Evolutionary conservation across 1,284 basidiomycete genomes (phyloP), one percentile per base, ranked within the genome.

Genomic region (Marasmius tenuissimus): DNA sequence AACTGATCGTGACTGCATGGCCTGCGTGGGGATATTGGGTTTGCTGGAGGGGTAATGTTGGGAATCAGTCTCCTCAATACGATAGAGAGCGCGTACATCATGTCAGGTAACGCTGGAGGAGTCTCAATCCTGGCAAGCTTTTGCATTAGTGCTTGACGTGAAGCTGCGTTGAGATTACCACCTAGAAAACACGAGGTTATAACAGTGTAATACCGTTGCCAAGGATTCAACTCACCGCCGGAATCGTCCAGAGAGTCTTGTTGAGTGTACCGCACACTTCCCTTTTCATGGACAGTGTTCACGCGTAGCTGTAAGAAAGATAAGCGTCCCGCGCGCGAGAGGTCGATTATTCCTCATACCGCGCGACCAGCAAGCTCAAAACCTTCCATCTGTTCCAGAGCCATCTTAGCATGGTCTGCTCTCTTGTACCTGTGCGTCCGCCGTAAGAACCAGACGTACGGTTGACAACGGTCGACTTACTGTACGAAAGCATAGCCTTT

Each of bases 401-500:
- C 97, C 88, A 96, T 96, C 73, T 93, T 92, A 18, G 97, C 97
- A 72, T 98, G 93, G 70, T 95, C 91, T 16, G 88, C 80, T 55
- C 92, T 85, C 71, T 94, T 93, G 76, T 95, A 97, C 74, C 93
- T 94, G 61, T 27, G 33, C 53, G 9, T 54, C 20, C 34, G 50
- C 55, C 20, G 58, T 57, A 40, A 56, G 33, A 57, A 60, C 57
- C 10, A 39, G 49, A 16, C 59, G n/a, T 51, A 1, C 45, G 42
- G 45, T 45, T 47, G 14, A 57, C 18, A 38, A 7, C 56, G 59
- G 20, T 48, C 59, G 14, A 80, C 88, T 69, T 73, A 96, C 89
- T 99, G 97, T 49, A 99, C 92, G 73, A 99, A 99, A 34, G 94
- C 96, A 74, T 97, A 98, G 42, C 97, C 97, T 76, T 98, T 98